These are phyloP conservation scores for Albizia julibrissin DNA, from an alignment of 306 rosid species.

Conservation along the genomic window DNA sequence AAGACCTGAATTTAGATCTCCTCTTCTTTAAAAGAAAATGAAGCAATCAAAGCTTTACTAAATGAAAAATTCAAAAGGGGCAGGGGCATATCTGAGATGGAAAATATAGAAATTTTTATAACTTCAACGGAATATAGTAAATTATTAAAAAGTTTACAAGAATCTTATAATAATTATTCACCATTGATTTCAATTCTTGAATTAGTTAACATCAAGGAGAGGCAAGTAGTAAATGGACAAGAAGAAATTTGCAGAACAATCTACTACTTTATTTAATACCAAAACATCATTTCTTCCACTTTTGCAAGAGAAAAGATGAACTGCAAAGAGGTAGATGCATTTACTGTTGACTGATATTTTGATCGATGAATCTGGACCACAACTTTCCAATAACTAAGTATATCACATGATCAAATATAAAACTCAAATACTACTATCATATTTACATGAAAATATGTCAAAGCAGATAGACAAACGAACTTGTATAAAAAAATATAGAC, in stretches of 20 bases:
- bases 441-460: slow-evolving; percentile 13
- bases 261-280: neutral
- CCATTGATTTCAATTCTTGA: neutral
- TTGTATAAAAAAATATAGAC: neutral
- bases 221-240: slow-evolving; percentile 8
- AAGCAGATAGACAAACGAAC: slow-evolving; percentile 10
- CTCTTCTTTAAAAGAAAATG: neutral
- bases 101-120: slow-evolving; percentile 1
- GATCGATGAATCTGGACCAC: neutral
- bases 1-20: neutral
- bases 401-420: slow-evolving; percentile 6
- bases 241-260: neutral
- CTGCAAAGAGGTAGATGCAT: neutral
- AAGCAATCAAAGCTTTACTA: neutral
- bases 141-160: slow-evolving; percentile 5
- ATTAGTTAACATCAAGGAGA: neutral
- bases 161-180: neutral
- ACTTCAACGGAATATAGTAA: neutral
- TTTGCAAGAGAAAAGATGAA: slow-evolving; percentile 8
- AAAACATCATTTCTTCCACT: slow-evolving; percentile 5
- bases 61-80: neutral
- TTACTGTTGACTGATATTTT: neutral
- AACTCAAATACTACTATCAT: slow-evolving; percentile 10
- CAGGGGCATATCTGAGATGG: slow-evolving; percentile 10
- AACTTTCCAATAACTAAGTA: slow-evolving; percentile 15